Evolutionary conservation across 2,329 filamentous ascomycete species (phyloP), one percentile per base, ranked within the genome.

Genomic region (Herpotrichia juniperi): DNA sequence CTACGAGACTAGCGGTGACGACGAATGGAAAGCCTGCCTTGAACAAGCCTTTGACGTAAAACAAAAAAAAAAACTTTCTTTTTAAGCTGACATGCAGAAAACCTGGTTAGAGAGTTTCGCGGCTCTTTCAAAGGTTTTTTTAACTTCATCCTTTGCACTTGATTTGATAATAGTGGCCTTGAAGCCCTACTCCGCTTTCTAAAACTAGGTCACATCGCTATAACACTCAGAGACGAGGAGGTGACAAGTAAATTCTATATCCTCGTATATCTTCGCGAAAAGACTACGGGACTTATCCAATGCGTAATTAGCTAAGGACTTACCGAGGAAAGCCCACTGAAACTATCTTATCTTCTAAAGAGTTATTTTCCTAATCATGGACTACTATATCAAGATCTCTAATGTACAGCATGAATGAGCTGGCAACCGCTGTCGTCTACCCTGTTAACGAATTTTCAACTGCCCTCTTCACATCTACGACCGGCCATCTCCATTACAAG

Each of bases 291-390:
- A 25, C 55, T 50, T 30, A 53, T 61, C 30, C 55, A 55, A 25
- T 55, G 48, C 31, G 21, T 61, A 43, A 42, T 58, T 11, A 54
- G 57, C 53, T 56, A 48, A 53, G 56, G 53, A 6, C 19, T 51
- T 11, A 49, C 53, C 10, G 42, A 53, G 16, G 56, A 61, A 11
- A 59, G 53, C 21, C 56, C 54, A 24, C 40, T 32, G 50, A 45
- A 14, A 65, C 71, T 32, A 73, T 76, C 42, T 73, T 68, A 31
- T n/a, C n/a, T n/a, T n/a, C n/a, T n/a, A 63, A 64, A 50, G 56
- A 61, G 24, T 12, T 51, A 6, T 51, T 14, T 57, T 54, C 39
- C 45, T 19, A 48, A 21, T 46, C 42, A 25, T 78, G 66, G 69
- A 51, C 59, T n/a, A 68, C 75, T 44, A 54, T 62, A 9, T 37